phyloP scores from a whole-genome alignment of 2,329 filamentous ascomycete genomes.

The Lachnellula subtilissima region DNA sequence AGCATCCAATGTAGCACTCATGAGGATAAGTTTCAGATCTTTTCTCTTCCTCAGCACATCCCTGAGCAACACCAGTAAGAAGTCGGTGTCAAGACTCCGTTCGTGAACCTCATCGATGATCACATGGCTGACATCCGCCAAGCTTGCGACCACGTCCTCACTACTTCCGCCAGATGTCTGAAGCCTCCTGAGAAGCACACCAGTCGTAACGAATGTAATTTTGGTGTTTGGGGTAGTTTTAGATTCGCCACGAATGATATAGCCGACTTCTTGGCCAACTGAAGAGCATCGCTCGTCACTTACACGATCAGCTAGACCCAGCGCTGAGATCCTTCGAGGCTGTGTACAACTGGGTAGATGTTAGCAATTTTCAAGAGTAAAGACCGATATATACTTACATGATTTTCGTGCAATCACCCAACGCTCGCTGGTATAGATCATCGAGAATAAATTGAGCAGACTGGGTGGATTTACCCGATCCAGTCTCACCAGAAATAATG shows the following conservation, averaged over 20 bases:
- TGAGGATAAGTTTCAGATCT: conserved; percentile 84
- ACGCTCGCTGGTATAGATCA: conserved; percentile 70
- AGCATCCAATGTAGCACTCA: conserved; percentile 94
- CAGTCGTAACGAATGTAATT: conserved; percentile 94
- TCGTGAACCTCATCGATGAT: conserved; percentile 98
- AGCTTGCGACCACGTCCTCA: conserved; percentile 72
- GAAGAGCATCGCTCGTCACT: conserved; percentile 80
- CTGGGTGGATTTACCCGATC: conserved; percentile 94
- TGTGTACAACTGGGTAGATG: conserved; percentile 64
- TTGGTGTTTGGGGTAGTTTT: conserved; percentile 69
- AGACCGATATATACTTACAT: conserved; percentile 40
- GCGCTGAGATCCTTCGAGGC: conserved; percentile 86
- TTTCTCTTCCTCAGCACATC: conserved; percentile 71
- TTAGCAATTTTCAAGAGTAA: conserved; percentile 5
- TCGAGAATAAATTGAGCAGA: conserved; percentile 95
- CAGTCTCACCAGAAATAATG: conserved; percentile 95
- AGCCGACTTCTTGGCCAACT: conserved; percentile 86
- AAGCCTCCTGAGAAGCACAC: conserved; percentile 83
- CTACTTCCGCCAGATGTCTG: conserved; percentile 80
- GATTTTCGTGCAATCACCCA: conserved; percentile 79
- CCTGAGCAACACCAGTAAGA: conserved; percentile 79
- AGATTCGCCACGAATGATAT: conserved; percentile 85
- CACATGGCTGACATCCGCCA: conserved; percentile 89
- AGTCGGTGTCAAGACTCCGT: conserved; percentile 89
- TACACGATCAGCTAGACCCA: conserved; percentile 90